Conservation (phyloP, 2,329 filamentous ascomycete genomes). For the Septoria petroselini region DNA sequence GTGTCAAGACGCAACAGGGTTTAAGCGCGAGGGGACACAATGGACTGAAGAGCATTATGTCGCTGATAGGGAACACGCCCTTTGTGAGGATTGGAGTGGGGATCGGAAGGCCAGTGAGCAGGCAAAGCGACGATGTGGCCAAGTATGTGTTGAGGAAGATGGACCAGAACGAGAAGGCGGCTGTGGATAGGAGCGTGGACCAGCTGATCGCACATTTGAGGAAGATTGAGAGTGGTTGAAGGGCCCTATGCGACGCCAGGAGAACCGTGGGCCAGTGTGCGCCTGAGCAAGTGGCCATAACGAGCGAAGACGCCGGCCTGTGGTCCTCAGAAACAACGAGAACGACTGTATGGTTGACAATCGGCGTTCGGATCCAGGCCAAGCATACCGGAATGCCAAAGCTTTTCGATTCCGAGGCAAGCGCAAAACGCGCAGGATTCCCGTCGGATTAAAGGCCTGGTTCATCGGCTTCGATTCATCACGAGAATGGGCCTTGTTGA, state of each 20-base stretch:
- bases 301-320: too few relatives aligned
- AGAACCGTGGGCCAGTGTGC: too few relatives aligned
- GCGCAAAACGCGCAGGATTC: too few relatives aligned
- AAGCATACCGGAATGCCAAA: too few relatives aligned
- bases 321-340: too few relatives aligned
- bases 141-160: conserved; percentile 74
- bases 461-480: too few relatives aligned
- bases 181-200: conserved; percentile 34
- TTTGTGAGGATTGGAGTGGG: conserved; percentile 68
- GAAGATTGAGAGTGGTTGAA: conserved; percentile 31
- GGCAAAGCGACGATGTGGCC: conserved; percentile 66
- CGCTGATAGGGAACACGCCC: conserved; percentile 70
- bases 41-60: conserved; percentile 62
- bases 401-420: too few relatives aligned
- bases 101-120: conserved; percentile 74
- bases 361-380: too few relatives aligned
- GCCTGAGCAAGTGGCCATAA: too few relatives aligned
- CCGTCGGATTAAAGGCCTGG: too few relatives aligned
- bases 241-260: neutral
- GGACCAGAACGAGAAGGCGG: conserved; percentile 49
- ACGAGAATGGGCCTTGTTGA: too few relatives aligned
- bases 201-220: conserved; percentile 41
- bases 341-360: too few relatives aligned
- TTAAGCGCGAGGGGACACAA: conserved; percentile 48
- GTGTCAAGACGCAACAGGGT: conserved; percentile 55